Evolutionary conservation across 2,329 filamentous ascomycete species (phyloP), one percentile per base, ranked within the genome.

Genomic region (Claviceps paspali): DNA sequence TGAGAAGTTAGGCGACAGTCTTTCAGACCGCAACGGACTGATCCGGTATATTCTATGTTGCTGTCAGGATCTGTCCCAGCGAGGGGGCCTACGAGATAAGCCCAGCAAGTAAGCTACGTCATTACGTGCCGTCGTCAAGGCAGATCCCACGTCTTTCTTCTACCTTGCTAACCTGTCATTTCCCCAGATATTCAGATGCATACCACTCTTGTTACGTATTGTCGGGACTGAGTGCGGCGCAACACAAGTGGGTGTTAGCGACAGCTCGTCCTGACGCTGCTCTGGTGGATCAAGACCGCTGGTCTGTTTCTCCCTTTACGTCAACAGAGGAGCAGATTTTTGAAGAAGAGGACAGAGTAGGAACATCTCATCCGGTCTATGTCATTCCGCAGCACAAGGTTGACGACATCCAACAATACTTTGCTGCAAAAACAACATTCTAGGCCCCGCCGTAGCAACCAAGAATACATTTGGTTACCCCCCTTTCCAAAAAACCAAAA

Each of bases 141-240:
- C 14, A 22, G 7, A 19, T 11, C n/a, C 15, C 12, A 14, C n/a
- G 18, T 14, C 19, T 4, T 4, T 23, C 3, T 4, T 23, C 8
- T 9, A 7, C 23, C 3, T 29, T 18, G 23, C 37, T 43, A 35
- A 43, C 37, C 17, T 28, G 17, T 26, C 12, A 34, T n/a, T 28
- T 34, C 18, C 34, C 29, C 42, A 86, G 82, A 49, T 67, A 68
- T 42, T 78, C 86, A 4, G 88, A 96, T 61, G 79, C 81, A 34
- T 95, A 96, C 52, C 88, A 96, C 60, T 85, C 85, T 31, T 91
- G 83, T 62, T 96, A 96, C 61, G 84, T 87, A 22, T 70, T 96
- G 15, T 78, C 81, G 17, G 88, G 88, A 5, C 66, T 96, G 46
- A 91, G 83, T 55, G 80, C 78, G 37, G 79, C 80, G 18, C 84